Evolutionary conservation across 2,329 filamentous ascomycete species (phyloP).

Genomic region (Colletotrichum brevisporum): DNA sequence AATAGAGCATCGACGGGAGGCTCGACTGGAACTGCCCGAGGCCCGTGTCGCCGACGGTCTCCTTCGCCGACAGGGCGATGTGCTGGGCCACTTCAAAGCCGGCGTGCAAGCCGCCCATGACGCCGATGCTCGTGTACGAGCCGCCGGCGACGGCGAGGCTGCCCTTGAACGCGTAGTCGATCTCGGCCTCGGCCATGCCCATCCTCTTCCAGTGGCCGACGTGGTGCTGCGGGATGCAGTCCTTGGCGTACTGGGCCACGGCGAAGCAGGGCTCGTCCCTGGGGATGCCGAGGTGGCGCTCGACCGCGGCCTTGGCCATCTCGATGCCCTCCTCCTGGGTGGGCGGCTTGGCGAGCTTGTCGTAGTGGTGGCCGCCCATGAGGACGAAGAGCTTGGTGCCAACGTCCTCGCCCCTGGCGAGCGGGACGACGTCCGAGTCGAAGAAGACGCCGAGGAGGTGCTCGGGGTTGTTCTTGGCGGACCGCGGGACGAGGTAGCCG

Average conservation of each 20-base stretch:
- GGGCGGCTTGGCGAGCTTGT: conserved; percentile 81
- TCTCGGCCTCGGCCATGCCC: conserved; percentile 66
- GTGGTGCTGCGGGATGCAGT: conserved; percentile 92
- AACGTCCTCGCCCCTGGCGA: conserved; percentile 50
- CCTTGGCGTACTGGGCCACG: conserved; percentile 68
- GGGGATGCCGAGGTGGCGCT: conserved; percentile 81
- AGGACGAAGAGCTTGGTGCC: conserved; percentile 81
- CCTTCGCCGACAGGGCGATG: conserved; percentile 46
- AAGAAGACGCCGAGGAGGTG: conserved; percentile 92
- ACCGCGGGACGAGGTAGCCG: conserved; percentile 90
- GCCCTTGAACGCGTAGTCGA: conserved; percentile 70
- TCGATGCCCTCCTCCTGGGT: conserved; percentile 74
- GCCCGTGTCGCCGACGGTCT: conserved; percentile 51
- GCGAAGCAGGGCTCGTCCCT: conserved; percentile 70
- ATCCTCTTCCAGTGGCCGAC: conserved; percentile 82
- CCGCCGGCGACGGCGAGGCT: conserved; percentile 74
- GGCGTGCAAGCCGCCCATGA: conserved; percentile 66
- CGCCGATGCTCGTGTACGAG: conserved; percentile 67
- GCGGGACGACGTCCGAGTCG: conserved; percentile 74
- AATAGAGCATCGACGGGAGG: neutral
- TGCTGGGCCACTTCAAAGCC: conserved; percentile 59
- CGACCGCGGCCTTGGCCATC: conserved; percentile 79
- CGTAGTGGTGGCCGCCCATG: conserved; percentile 94
- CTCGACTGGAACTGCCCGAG: conserved; percentile 46
- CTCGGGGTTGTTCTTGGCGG: conserved; percentile 83